phyloP scores from a whole-genome alignment of 768 basidiomycete species.

The Tylopilus cervinicoccineus region DNA sequence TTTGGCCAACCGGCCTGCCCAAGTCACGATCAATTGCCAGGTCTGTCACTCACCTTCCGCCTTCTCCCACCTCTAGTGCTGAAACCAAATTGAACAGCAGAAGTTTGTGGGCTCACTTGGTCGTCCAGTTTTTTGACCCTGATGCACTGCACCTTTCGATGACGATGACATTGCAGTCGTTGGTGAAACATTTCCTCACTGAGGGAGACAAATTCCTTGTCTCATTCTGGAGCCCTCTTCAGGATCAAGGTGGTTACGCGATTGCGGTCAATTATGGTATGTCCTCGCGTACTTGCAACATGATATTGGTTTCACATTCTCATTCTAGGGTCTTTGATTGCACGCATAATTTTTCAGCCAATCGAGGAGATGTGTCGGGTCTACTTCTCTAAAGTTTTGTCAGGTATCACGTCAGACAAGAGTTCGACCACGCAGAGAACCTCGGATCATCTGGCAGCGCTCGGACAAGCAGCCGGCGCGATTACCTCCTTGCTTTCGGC shows the following conservation, averaged over 20 bases:
- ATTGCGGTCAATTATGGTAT: constrained; percentile 93
- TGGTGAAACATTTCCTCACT: constrained; percentile 92
- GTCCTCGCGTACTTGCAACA: constrained; percentile 14
- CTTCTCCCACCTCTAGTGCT: background rate
- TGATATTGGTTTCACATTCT: background rate
- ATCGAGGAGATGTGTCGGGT: constrained; percentile 90
- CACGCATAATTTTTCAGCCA: constrained; percentile 91
- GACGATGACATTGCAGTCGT: constrained; percentile 83
- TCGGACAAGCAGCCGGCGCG: constrained; percentile 45
- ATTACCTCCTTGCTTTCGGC: constrained; percentile 59
- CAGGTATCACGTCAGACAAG: constrained; percentile 16
- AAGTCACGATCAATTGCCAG: constrained; percentile 10
- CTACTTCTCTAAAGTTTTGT: constrained; percentile 74
- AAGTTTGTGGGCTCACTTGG: constrained; percentile 1
- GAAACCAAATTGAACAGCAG: constrained; percentile 1
- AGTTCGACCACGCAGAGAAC: background rate
- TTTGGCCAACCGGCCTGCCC: constrained; percentile 32
- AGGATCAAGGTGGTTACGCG: constrained; percentile 93
- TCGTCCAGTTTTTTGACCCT: constrained; percentile 39
- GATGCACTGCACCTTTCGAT: constrained; percentile 58
- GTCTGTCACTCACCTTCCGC: constrained; percentile 14
- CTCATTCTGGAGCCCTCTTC: constrained; percentile 75
- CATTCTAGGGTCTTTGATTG: constrained; percentile 77
- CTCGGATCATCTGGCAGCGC: constrained; percentile 1
- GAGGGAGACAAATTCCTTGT: constrained; percentile 93